Conservation (phyloP, 805 yeast species). For the Sporopachydermia quercuum region DNA sequence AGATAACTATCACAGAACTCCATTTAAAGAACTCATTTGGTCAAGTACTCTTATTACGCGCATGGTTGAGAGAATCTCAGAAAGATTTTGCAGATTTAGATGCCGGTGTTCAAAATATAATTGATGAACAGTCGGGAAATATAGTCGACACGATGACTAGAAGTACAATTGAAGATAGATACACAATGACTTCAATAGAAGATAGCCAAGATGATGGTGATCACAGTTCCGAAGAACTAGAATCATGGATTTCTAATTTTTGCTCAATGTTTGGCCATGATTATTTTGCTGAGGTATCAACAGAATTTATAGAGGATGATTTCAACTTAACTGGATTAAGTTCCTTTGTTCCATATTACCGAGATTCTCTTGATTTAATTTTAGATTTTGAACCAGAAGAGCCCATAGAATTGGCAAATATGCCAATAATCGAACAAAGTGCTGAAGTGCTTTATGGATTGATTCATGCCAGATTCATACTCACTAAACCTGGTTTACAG, state of each 20-base stretch:
- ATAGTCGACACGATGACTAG: too few species aligned
- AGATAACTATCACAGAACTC: too few species aligned
- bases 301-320: conserved; percentile 91
- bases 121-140: too few species aligned
- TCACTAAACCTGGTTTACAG: conserved; percentile 79
- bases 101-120: too few species aligned
- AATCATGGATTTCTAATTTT: conserved; percentile 73
- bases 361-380: conserved; percentile 84
- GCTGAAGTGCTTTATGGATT: conserved; percentile 90
- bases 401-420: conserved; percentile 45
- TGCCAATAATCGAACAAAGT: conserved; percentile 70
- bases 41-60: too few species aligned
- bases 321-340: conserved; percentile 87
- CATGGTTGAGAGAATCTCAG: too few species aligned
- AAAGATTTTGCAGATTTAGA: too few species aligned
- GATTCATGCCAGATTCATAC: conserved; percentile 82
- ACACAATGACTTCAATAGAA: conserved; percentile 15
- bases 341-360: conserved; percentile 74
- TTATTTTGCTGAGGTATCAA: conserved; percentile 81
- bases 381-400: conserved; percentile 61
- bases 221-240: conserved; percentile 34
- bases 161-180: too few species aligned
- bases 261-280: conserved; percentile 74
- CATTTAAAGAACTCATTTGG: too few species aligned
- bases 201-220: conserved; percentile 7